Evolutionary conservation across 148 eudicot species (phyloP), one percentile per base, ranked within the genome.

Genomic region (Chenopodium suecicum): DNA sequence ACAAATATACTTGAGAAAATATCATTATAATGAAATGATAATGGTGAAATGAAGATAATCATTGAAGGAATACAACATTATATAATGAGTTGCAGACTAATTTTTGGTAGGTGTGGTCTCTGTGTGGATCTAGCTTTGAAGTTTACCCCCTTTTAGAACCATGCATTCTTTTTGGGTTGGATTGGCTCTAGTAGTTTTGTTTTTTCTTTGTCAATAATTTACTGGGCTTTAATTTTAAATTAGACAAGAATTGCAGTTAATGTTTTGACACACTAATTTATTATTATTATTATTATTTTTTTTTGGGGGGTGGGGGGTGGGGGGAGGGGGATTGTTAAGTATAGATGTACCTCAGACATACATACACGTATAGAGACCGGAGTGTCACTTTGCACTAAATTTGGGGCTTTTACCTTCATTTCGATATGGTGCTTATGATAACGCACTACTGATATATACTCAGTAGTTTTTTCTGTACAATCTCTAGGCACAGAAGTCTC

Each of bases 401-500:
- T n/a, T 3, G 25, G 13, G 31, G 29, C 1, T 9, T 25, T 20
- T 47, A 0, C 29, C 23, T 25, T 37, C 56, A 46, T 29, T 17
- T 48, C 12, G 2, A 58, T 68, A 31, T 46, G 41, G 14, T 75
- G 48, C 68, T 29, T 23, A 70, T 77, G 48, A 66, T 82, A 37
- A 58, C 48, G 12, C 37, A 17, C 10, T 54, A 47, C 27, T 56
- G 62, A 17, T 56, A 56, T 16, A 17, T 56, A 14, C 62, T 56
- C 7, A 17, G 54, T 13, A 50, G 12, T 50, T 60, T 67, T 3
- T 46, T 81, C 10, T 67, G 56, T 46, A 77, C n/a, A 3, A 20
- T 74, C 83, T 79, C 27, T 89, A 92, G 91, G 85, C 46, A 80
- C 82, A 67, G 23, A 84, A 76, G 60, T 68, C 72, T 64, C 32